Evolutionary conservation across 192 early-diverging fungal genomes (phyloP).

Genomic region (Rhizophlyctis rosea): DNA sequence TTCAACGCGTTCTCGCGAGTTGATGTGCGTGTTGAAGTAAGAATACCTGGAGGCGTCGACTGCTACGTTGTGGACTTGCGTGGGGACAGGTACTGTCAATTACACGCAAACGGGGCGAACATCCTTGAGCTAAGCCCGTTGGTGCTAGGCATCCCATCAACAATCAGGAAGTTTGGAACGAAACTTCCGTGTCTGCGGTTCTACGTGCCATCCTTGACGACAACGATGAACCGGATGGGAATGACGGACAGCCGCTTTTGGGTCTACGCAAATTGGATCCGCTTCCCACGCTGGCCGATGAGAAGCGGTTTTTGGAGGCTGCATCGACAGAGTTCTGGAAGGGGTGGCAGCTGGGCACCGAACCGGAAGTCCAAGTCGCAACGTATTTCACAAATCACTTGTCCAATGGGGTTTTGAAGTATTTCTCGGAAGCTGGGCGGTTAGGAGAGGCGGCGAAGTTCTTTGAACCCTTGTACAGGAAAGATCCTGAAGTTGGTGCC

Average conservation of each 20-base stretch:
- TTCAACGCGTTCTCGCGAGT: slow-evolving; percentile 97
- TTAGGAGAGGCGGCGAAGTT: slow-evolving; percentile 75
- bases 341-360: slow-evolving; percentile 91
- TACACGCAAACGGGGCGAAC: neutral
- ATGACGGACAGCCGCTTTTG: slow-evolving; percentile 75
- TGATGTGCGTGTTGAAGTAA: slow-evolving; percentile 96
- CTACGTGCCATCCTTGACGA: slow-evolving; percentile 89
- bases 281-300: slow-evolving; percentile 66
- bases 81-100: slow-evolving; percentile 71
- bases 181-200: slow-evolving; percentile 83
- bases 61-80: slow-evolving; percentile 82
- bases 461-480: slow-evolving; percentile 71
- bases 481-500: slow-evolving; percentile 88
- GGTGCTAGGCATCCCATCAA: slow-evolving; percentile 40
- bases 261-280: slow-evolving; percentile 90
- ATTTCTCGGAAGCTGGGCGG: slow-evolving; percentile 83
- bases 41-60: slow-evolving; percentile 97
- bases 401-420: slow-evolving; percentile 82
- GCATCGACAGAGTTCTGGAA: slow-evolving; percentile 79
- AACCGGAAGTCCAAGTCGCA: slow-evolving; percentile 92
- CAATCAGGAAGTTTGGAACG: slow-evolving; percentile 82
- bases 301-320: slow-evolving; percentile 82
- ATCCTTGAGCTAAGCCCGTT: neutral
- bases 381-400: slow-evolving; percentile 87
- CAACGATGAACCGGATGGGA: slow-evolving; percentile 69